Evolutionary conservation across 2,329 filamentous ascomycete genomes (phyloP).

Genomic region (Fusarium xyrophilum): DNA sequence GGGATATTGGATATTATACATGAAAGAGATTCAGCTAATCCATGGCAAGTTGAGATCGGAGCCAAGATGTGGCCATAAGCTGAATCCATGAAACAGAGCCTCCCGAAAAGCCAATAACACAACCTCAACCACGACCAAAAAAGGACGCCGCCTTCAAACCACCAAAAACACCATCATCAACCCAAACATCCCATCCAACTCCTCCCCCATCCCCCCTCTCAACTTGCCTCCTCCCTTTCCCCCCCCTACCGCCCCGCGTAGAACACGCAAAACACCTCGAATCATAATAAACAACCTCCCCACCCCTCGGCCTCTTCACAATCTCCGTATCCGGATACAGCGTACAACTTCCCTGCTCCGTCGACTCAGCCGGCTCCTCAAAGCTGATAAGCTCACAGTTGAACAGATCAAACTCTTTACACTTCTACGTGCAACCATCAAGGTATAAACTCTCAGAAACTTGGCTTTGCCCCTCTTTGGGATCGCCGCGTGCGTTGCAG

Average conservation of each 20-base stretch:
- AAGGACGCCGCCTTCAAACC: too few species aligned
- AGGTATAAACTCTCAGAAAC: background rate
- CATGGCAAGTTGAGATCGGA: accelerated
- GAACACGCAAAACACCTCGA: slow-evolving; percentile 2
- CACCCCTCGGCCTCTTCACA: background rate
- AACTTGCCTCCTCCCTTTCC: background rate
- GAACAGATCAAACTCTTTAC: background rate
- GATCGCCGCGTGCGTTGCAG: background rate
- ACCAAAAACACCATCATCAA: too few species aligned
- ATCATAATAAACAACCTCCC: background rate
- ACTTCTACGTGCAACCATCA: background rate
- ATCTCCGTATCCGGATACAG: background rate
- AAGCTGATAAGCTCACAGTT: slow-evolving; percentile 2
- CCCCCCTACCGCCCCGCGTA: background rate
- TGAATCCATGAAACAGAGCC: accelerated
- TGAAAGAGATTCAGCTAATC: background rate
- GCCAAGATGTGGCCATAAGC: accelerated
- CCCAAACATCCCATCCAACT: background rate
- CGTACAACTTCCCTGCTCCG: background rate
- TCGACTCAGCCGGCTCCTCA: background rate
- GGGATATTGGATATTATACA: background rate
- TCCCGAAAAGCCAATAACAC: too few species aligned
- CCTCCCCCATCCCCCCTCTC: slow-evolving; percentile 1
- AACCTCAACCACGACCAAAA: background rate
- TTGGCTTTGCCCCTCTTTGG: background rate